A percentile compares a stretch with the other conserved stretches of the same genome.
These are phyloP conservation scores for Beauveria caledonica DNA, from an alignment of 2,329 filamentous ascomycete genomes.

Conservation along the genomic window DNA sequence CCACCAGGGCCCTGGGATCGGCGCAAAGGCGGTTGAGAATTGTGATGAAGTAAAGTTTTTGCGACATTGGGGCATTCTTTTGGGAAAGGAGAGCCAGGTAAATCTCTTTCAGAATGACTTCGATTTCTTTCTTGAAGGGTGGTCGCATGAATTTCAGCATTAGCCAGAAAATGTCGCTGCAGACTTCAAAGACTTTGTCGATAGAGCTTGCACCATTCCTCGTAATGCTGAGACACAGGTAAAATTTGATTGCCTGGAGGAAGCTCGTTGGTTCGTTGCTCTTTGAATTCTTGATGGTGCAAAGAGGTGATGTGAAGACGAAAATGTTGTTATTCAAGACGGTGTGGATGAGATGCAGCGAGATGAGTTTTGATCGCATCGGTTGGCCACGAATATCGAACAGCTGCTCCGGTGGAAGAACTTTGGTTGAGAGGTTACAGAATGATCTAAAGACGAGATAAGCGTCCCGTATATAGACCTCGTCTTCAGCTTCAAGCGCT, in stretches of 20 bases:
- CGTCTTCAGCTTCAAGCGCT: slow-evolving; percentile 66
- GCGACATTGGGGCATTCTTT: slow-evolving; percentile 74
- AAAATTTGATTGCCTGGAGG: slow-evolving; percentile 91
- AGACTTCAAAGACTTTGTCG: slow-evolving; percentile 86
- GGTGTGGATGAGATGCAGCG: slow-evolving; percentile 89
- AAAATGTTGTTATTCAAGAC: slow-evolving; percentile 88
- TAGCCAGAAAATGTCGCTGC: slow-evolving; percentile 95
- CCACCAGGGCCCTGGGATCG: slow-evolving; percentile 82
- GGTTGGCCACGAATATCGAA: slow-evolving; percentile 89
- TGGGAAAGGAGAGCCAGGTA: slow-evolving; percentile 89
- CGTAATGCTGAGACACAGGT: slow-evolving; percentile 89
- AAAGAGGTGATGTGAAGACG: slow-evolving; percentile 85
- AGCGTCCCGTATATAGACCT: slow-evolving; percentile 93
- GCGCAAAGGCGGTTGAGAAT: slow-evolving; percentile 76
- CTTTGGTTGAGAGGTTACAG: slow-evolving; percentile 93
- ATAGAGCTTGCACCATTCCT: slow-evolving; percentile 93
- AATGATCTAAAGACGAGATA: slow-evolving; percentile 96
- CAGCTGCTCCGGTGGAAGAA: slow-evolving; percentile 80
- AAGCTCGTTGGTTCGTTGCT: slow-evolving; percentile 84
- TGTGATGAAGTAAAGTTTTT: slow-evolving; percentile 86
- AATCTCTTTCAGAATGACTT: slow-evolving; percentile 96
- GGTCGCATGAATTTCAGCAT: slow-evolving; percentile 92
- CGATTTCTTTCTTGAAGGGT: slow-evolving; percentile 96
- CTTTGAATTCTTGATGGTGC: slow-evolving; percentile 86
- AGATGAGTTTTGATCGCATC: slow-evolving; percentile 95